Evolutionary conservation across 495 filamentous ascomycete genomes (phyloP).

Genomic region (Neurospora sp.): DNA sequence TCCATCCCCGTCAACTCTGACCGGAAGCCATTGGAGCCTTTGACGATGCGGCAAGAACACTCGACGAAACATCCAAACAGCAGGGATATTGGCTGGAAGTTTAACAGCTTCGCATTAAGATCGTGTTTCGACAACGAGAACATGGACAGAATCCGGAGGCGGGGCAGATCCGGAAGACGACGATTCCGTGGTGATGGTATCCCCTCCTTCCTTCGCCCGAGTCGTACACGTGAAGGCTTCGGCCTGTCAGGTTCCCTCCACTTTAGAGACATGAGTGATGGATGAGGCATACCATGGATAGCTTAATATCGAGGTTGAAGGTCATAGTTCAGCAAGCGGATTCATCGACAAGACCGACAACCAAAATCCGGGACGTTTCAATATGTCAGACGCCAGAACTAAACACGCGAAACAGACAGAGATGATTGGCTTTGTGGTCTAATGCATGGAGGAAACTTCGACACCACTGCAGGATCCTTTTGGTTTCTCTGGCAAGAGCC

Average conservation of each 20-base stretch:
- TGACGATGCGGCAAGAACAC: not conserved
- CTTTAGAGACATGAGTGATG: not conserved
- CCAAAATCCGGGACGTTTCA: slow-evolving; percentile 23
- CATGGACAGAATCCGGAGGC: not conserved
- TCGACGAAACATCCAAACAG: not conserved
- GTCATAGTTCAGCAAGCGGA: not conserved
- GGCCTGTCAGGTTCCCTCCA: not conserved
- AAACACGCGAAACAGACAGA: slow-evolving; percentile 15
- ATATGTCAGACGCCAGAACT: slow-evolving; percentile 19
- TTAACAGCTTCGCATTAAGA: slow-evolving; percentile 12
- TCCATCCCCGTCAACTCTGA: slow-evolving; percentile 10
- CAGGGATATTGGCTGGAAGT: not conserved
- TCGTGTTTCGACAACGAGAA: not conserved
- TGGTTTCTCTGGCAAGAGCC: slow-evolving; percentile 15
- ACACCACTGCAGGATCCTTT: not conserved
- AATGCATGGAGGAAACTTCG: slow-evolving; percentile 1
- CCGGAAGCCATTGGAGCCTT: slow-evolving; percentile 24
- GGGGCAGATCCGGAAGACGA: not conserved
- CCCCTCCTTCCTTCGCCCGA: not conserved
- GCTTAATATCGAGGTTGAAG: not conserved
- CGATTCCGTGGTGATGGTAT: not conserved
- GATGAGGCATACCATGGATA: not conserved
- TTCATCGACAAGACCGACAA: not conserved
- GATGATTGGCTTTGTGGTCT: not conserved
- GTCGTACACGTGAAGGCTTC: not conserved